Evolutionary conservation across 176 grass and related monocot species (phyloP).

Genomic region (Cenchrus purpureus): DNA sequence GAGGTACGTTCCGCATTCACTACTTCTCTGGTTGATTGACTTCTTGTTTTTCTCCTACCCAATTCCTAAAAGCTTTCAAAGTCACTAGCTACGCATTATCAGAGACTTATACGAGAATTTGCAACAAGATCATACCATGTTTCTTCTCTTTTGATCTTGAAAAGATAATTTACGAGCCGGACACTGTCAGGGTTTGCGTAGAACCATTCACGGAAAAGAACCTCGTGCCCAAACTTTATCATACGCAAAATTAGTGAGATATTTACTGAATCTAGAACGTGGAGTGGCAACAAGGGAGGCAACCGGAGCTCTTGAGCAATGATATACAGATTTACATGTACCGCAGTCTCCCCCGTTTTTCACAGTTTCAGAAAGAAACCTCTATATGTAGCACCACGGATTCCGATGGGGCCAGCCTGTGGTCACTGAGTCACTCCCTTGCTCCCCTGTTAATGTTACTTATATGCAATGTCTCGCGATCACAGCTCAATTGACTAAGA

Average conservation of each 20-base stretch:
- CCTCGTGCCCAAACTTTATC: slow-evolving; percentile 22
- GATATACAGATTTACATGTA: slow-evolving; percentile 61
- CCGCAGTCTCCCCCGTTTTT: not conserved
- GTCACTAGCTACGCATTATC: not conserved
- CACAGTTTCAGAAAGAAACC: not conserved
- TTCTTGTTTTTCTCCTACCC: not conserved
- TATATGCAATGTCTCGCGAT: slow-evolving; percentile 16
- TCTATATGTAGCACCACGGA: not conserved
- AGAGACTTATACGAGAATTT: not conserved
- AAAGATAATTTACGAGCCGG: not conserved
- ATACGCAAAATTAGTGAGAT: slow-evolving; percentile 40
- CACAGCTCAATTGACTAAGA: not conserved
- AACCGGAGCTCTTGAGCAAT: slow-evolving; percentile 38
- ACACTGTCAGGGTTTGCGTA: not conserved
- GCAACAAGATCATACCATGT: not conserved
- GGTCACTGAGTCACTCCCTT: not conserved
- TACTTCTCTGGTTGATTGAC: not conserved
- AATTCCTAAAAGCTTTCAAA: not conserved
- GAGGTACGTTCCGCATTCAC: not conserved
- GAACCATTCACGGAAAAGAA: not conserved
- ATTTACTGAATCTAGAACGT: slow-evolving; percentile 49
- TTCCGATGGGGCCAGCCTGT: not conserved
- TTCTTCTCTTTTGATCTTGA: not conserved
- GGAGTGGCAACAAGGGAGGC: slow-evolving; percentile 42
- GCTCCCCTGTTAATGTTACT: slow-evolving; percentile 42